Conservation (phyloP, 2,329 filamentous ascomycete genomes). For the Colletotrichum sojae region DNA sequence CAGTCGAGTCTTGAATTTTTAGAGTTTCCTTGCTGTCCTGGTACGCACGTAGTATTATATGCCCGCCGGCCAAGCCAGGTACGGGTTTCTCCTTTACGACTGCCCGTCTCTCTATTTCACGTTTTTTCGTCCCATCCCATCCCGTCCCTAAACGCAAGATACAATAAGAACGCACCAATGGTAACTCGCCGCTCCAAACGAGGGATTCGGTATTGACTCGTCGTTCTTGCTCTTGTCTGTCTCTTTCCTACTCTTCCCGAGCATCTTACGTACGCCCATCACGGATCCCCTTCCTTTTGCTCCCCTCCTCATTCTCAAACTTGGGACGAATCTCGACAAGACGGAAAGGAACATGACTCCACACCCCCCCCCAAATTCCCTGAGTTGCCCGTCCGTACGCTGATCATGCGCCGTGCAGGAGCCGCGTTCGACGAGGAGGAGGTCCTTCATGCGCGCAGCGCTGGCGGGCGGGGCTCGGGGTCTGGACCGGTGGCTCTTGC, state of each 20-base stretch:
- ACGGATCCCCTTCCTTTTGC: too few relatives aligned
- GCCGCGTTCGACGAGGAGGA: constrained; percentile 33
- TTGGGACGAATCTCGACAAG: constrained; percentile 22
- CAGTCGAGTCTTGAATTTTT: neutral
- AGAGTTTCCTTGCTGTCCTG: neutral
- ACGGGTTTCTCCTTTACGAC: constrained; percentile 6
- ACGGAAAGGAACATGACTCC: constrained; percentile 25
- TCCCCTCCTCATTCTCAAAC: neutral
- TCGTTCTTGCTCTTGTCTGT: neutral
- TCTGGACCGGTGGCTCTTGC: constrained; percentile 36
- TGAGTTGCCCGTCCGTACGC: neutral
- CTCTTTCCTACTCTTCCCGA: constrained; percentile 15
- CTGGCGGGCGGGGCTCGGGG: neutral
- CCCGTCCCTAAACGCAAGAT: neutral
- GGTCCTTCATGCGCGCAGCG: constrained; percentile 31
- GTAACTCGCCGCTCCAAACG: neutral
- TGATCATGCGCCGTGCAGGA: constrained; percentile 36
- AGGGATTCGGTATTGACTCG: constrained; percentile 18
- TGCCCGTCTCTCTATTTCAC: neutral
- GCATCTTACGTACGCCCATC: constrained; percentile 16
- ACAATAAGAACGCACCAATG: neutral
- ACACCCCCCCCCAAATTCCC: neutral
- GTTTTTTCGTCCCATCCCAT: too few relatives aligned
- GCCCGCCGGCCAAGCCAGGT: constrained; percentile 7
- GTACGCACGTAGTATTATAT: too few relatives aligned